Evolutionary conservation across 768 basidiomycete genomes (phyloP).

Genomic region (Pleurotus pulmonarius): DNA sequence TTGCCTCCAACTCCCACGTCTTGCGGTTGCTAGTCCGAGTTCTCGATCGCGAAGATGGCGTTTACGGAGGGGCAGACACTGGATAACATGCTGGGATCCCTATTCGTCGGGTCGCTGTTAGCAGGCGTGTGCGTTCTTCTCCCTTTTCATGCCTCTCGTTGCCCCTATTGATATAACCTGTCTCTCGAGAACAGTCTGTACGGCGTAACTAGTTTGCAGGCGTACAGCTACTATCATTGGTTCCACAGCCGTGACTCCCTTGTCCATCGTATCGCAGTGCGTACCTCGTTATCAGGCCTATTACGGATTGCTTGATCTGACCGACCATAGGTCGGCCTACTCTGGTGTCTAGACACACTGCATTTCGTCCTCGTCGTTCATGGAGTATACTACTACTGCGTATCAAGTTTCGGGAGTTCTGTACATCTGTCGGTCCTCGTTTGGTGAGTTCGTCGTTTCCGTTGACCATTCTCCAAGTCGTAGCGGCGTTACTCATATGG

Average conservation of each 20-base stretch:
- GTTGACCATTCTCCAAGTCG: too few species aligned
- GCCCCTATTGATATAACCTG: background rate
- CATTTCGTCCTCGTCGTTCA: background rate
- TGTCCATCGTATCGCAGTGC: background rate
- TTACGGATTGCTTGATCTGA: background rate
- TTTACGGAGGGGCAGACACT: background rate
- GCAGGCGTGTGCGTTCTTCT: background rate
- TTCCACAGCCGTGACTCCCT: background rate
- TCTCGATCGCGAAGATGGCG: too few species aligned
- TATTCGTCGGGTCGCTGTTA: slow-evolving; percentile 1
- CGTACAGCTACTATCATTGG: background rate
- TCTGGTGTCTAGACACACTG: background rate
- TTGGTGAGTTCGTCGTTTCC: background rate
- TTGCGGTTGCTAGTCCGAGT: too few species aligned
- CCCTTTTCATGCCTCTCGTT: background rate
- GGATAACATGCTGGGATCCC: slow-evolving; percentile 4
- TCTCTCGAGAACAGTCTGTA: background rate
- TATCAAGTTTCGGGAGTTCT: background rate
- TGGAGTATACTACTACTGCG: background rate
- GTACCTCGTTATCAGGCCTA: background rate
- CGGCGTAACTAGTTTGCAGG: background rate
- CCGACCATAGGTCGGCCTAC: background rate
- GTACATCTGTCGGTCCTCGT: background rate
- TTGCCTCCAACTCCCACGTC: too few species aligned
- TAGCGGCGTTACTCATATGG: too few species aligned